Base-by-base conservation (phyloP, 331 rosid genomes). In the Cydonia oblonga region DNA sequence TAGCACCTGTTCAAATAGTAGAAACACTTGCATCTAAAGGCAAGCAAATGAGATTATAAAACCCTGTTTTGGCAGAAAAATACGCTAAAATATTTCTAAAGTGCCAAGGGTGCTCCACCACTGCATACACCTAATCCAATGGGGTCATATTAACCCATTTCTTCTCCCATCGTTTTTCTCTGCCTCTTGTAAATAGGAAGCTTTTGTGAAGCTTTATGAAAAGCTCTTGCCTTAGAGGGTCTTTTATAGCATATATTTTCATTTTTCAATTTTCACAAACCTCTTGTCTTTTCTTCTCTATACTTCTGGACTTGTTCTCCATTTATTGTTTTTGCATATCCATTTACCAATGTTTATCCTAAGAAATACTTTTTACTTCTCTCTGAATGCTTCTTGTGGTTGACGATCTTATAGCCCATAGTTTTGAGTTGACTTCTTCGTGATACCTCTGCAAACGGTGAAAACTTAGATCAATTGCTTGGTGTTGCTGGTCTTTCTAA, bases 381-480 rank as follows among this genome's bases (percentile, higher is more conserved):
- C 35, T 22, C 19, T 22, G 57, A 44, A 66, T 23, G 33, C 67
- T 58, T 58, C 24, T 26, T 16, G 40, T 58, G 56, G 66, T 18
- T 22, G 54, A 56, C 4, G 1, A 60, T 49, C 20, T 24, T 69
- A 44, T 23, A 7, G 57, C 70, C 40, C 70, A 68, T 40, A 32
- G 58, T 59, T 28, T 62, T 42, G 35, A 29, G 70, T 69, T 28
- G 62, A 33, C 69, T 59, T 30, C 14, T 32, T 49, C 56, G 10
- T 54, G 77, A 40, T 29, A 40, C 30, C 13, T 66, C 40, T 66
- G 64, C 22, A 33, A 66, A 9, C n/a, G 38, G 28, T 72, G 26
- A 78, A 76, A 71, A 32, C 44, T 13, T 77, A 57, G 70, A 49
- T 72, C 28, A 49, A 5, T 66, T 56, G 52, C 12, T 65, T 71